phyloP scores from a whole-genome alignment of 2,329 filamentous ascomycete species.

The Grosmannia penicillata region DNA sequence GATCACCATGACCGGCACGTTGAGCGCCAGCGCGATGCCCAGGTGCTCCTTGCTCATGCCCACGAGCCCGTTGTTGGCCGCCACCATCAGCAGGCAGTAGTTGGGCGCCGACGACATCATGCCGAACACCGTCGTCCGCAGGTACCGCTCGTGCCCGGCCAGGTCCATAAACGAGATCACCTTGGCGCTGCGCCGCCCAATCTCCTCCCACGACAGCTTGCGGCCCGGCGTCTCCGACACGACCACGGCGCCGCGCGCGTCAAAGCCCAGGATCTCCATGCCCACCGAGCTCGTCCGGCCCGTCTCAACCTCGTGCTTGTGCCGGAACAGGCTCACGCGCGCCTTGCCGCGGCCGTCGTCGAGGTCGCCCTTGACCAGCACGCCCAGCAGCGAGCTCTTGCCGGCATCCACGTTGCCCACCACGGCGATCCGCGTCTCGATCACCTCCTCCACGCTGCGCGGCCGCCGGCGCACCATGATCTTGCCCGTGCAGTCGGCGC shows the following conservation, averaged over 20 bases:
- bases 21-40: slow-evolving; percentile 83
- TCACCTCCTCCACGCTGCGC: slow-evolving; percentile 65
- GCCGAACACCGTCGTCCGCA: slow-evolving; percentile 92
- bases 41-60: slow-evolving; percentile 98
- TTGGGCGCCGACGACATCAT: slow-evolving; percentile 89
- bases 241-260: slow-evolving; percentile 71
- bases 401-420: slow-evolving; percentile 96
- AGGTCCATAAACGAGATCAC: slow-evolving; percentile 94
- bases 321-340: slow-evolving; percentile 87
- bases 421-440: slow-evolving; percentile 91
- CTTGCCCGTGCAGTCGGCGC: slow-evolving; percentile 72
- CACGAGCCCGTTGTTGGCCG: slow-evolving; percentile 90
- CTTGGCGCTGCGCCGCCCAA: slow-evolving; percentile 86
- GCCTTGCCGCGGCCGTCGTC: slow-evolving; percentile 91
- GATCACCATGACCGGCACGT: slow-evolving; percentile 95
- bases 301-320: slow-evolving; percentile 96
- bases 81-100: slow-evolving; percentile 96
- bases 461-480: slow-evolving; percentile 67
- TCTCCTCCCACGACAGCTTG: slow-evolving; percentile 88
- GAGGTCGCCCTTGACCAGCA: slow-evolving; percentile 86
- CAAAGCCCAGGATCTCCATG: slow-evolving; percentile 98
- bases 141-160: slow-evolving; percentile 87
- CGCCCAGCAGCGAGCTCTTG: slow-evolving; percentile 90
- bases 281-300: slow-evolving; percentile 91
- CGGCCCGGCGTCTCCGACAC: slow-evolving; percentile 70